A percentile compares a stretch with the other conserved stretches of the same genome.
These are phyloP conservation scores for Paecilomyces dactylethromorphus DNA, from an alignment of 2,329 filamentous ascomycete species.

Conservation along the genomic window DNA sequence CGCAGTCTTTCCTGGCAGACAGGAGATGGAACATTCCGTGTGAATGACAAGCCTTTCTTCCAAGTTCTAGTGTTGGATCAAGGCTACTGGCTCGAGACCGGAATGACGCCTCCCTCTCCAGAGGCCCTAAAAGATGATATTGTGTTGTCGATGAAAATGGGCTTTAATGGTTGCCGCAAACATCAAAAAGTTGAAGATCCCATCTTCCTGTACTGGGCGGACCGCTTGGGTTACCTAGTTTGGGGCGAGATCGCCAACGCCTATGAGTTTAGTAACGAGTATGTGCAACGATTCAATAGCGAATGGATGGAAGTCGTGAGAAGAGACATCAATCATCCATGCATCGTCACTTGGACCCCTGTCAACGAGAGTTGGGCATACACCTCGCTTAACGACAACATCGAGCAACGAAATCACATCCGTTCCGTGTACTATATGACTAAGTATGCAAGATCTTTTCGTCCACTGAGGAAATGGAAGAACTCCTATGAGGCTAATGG, in stretches of 20 bases:
- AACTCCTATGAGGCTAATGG: background rate
- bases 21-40: constrained; percentile 52
- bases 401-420: constrained; percentile 58
- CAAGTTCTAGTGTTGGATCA: constrained; percentile 64
- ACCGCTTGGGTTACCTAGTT: constrained; percentile 58
- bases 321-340: constrained; percentile 60
- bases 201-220: constrained; percentile 61
- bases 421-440: constrained; percentile 56
- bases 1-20: constrained; percentile 56
- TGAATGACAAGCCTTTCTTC: constrained; percentile 64
- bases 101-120: constrained; percentile 58
- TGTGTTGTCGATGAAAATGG: constrained; percentile 55
- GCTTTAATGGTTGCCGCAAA: constrained; percentile 65
- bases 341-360: constrained; percentile 60
- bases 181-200: constrained; percentile 60
- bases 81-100: constrained; percentile 64
- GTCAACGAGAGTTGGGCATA: constrained; percentile 62
- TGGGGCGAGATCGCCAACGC: constrained; percentile 67
- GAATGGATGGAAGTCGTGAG: constrained; percentile 60
- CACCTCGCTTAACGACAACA: constrained; percentile 48
- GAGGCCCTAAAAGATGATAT: constrained; percentile 63
- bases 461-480: background rate
- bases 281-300: constrained; percentile 53
- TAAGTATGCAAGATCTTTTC: constrained; percentile 41
- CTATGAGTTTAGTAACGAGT: constrained; percentile 55